These are phyloP conservation scores for Phialophora tarda DNA, from an alignment of 2,329 filamentous ascomycete species.

Conservation along the genomic window DNA sequence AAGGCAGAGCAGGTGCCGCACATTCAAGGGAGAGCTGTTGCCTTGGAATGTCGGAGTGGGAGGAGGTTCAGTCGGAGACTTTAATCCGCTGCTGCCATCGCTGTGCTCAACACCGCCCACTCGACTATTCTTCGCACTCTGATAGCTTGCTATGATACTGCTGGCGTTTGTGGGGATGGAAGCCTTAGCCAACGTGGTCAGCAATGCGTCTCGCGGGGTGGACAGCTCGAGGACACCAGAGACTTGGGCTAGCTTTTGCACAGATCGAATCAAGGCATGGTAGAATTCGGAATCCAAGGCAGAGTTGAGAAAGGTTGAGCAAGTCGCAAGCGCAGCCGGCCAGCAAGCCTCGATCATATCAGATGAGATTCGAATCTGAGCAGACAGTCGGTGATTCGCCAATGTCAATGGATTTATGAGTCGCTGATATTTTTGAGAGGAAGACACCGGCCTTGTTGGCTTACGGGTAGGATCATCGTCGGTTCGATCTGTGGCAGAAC, in stretches of 20 bases:
- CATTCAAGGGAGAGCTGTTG: constrained; percentile 68
- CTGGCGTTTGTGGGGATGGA: constrained; percentile 78
- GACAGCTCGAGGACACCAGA: constrained; percentile 82
- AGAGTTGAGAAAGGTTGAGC: constrained; percentile 92
- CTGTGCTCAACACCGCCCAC: constrained; percentile 16
- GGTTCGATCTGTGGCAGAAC: constrained; percentile 38
- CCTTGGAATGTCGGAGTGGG: constrained; percentile 47
- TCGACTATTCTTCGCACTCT: constrained; percentile 21
- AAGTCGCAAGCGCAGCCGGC: constrained; percentile 92
- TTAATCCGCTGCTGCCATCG: constrained; percentile 14
- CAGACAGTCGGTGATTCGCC: constrained; percentile 71
- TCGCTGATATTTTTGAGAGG: constrained; percentile 67
- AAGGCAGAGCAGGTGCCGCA: constrained; percentile 86
- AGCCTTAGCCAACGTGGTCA: constrained; percentile 91
- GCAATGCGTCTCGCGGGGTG: constrained; percentile 89
- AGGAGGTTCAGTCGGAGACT: constrained; percentile 27
- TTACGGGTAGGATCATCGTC: constrained; percentile 29
- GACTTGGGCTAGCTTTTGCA: constrained; percentile 94
- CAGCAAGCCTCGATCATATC: constrained; percentile 88
- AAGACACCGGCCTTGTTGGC: constrained; percentile 19
- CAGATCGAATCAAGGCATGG: constrained; percentile 85
- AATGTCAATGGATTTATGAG: constrained; percentile 83
- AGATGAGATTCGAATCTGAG: constrained; percentile 76
- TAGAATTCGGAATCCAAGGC: constrained; percentile 93
- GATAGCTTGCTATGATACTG: constrained; percentile 30